These are phyloP conservation scores for Entamoeba dispar DNA, from an alignment of 208 protist species.

Conservation along the genomic window DNA sequence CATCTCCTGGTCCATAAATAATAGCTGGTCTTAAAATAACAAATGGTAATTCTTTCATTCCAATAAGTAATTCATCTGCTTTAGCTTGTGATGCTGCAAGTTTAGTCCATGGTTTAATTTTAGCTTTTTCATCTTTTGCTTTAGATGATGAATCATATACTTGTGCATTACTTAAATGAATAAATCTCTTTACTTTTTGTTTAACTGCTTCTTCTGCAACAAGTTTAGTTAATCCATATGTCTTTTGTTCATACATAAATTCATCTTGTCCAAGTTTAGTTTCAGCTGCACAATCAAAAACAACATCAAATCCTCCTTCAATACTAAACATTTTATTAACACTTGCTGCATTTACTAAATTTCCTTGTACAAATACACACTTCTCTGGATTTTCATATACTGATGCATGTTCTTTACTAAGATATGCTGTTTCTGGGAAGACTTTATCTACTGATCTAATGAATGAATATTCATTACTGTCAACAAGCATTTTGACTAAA, in stretches of 20 bases:
- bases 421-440: slow-evolving; percentile 37
- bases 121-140: slow-evolving; percentile 36
- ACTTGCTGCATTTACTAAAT: slow-evolving; percentile 26
- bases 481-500: slow-evolving; percentile 51
- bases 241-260: slow-evolving; percentile 47
- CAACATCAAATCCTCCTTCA: slow-evolving; percentile 42
- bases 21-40: slow-evolving; percentile 58
- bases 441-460: slow-evolving; percentile 50
- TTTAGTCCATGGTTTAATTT: slow-evolving; percentile 51
- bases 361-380: slow-evolving; percentile 51
- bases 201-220: slow-evolving; percentile 43
- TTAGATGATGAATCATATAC: slow-evolving; percentile 53
- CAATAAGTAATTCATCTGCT: slow-evolving; percentile 46
- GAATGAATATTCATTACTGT: slow-evolving; percentile 27
- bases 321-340: slow-evolving; percentile 46
- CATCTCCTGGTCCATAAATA: slow-evolving; percentile 61
- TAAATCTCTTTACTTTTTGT: slow-evolving; percentile 42
- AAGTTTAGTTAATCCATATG: slow-evolving; percentile 42
- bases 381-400: slow-evolving; percentile 32
- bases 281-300: slow-evolving; percentile 60
- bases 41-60: slow-evolving; percentile 38
- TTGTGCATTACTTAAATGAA: slow-evolving; percentile 62
- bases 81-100: slow-evolving; percentile 48
- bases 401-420: slow-evolving; percentile 26
- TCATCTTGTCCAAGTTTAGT: slow-evolving; percentile 46